Conservation (phyloP, 2,329 filamentous ascomycete species). For the Zalaria sp. region DNA sequence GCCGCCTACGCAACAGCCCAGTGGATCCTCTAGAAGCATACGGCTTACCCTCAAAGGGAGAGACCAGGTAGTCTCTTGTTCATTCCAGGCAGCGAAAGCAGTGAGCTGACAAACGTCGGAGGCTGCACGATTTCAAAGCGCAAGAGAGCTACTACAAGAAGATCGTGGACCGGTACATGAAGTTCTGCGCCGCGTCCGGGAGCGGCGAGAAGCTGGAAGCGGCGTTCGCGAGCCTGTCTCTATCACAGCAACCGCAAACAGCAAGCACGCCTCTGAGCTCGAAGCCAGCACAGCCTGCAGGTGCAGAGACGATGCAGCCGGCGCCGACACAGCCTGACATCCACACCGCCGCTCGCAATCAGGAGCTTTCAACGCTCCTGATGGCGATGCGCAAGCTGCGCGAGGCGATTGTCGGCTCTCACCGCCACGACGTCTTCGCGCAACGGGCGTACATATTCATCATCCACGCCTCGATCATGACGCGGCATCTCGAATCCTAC, state of each 20-base stretch:
- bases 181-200: conserved; percentile 65
- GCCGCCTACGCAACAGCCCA: conserved; percentile 57
- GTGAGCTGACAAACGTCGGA: conserved; percentile 9
- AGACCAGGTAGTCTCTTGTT: conserved; percentile 49
- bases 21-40: conserved; percentile 67
- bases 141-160: conserved; percentile 80
- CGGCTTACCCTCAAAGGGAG: conserved; percentile 81
- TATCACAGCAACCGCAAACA: not conserved
- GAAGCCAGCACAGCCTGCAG: not conserved
- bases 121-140: conserved; percentile 48
- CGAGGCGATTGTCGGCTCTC: conserved; percentile 72
- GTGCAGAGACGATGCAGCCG: not conserved
- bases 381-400: conserved; percentile 81
- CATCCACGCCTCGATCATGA: conserved; percentile 66
- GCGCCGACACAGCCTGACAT: not conserved
- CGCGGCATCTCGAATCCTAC: conserved; percentile 71
- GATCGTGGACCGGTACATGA: conserved; percentile 80
- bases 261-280: conserved; percentile 1
- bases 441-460: conserved; percentile 87
- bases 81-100: not conserved
- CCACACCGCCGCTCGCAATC: not conserved
- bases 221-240: conserved; percentile 54
- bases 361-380: conserved; percentile 58
- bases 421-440: conserved; percentile 65
- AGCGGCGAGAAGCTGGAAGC: conserved; percentile 59